These are phyloP conservation scores for Mycena albidolilacea DNA, from an alignment of 768 basidiomycete genomes.

Conservation along the genomic window DNA sequence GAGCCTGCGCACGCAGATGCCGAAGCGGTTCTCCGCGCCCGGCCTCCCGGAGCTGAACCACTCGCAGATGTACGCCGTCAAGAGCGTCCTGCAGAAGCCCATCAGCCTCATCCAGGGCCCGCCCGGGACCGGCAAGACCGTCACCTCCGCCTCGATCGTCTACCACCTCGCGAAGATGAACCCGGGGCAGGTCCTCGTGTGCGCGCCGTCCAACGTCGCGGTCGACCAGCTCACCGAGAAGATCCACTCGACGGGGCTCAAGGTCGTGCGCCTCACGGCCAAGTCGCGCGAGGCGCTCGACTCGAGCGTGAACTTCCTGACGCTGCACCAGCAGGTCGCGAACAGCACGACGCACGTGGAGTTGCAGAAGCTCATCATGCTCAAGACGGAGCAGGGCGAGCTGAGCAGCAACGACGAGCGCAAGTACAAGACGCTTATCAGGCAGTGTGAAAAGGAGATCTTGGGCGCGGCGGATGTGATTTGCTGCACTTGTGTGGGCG, in stretches of 20 bases:
- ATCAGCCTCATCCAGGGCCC: constrained; percentile 98
- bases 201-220: constrained; percentile 98
- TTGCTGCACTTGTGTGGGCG: constrained; percentile 98
- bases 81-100: constrained; percentile 98
- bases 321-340: constrained; percentile 96
- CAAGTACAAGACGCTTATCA: constrained; percentile 96
- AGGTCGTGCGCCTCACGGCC: constrained; percentile 97
- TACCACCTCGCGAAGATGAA: constrained; percentile 99
- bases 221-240: constrained; percentile 99
- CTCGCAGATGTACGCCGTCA: constrained; percentile 99
- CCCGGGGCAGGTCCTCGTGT: constrained; percentile 98
- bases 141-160: constrained; percentile 98
- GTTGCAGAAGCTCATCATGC: constrained; percentile 96
- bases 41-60: constrained; percentile 98
- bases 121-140: constrained; percentile 98
- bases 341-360: constrained; percentile 97
- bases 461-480: constrained; percentile 96
- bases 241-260: constrained; percentile 98
- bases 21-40: constrained; percentile 97
- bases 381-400: constrained; percentile 98
- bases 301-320: constrained; percentile 94
- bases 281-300: constrained; percentile 99
- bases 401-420: constrained; percentile 96
- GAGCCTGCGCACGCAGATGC: constrained; percentile 91
- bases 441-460: constrained; percentile 98